These are phyloP conservation scores for Margaritispora aquatica DNA, from an alignment of 495 filamentous ascomycete species.

Conservation along the genomic window DNA sequence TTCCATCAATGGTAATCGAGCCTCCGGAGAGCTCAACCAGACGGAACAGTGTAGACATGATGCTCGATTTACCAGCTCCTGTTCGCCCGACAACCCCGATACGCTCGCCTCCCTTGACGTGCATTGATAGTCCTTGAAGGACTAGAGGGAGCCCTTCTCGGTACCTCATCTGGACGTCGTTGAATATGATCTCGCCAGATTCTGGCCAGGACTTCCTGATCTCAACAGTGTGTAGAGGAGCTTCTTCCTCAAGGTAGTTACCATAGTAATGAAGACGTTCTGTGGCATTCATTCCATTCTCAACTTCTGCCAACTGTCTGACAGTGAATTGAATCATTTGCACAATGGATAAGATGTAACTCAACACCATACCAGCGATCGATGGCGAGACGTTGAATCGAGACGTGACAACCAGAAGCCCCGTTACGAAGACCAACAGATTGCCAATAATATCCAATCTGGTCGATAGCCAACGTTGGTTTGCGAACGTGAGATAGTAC, in stretches of 20 bases:
- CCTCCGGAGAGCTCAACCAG: constrained; percentile 79
- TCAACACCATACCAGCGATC: constrained; percentile 80
- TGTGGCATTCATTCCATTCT: constrained; percentile 96
- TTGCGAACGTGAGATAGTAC: constrained; percentile 89
- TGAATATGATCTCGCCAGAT: constrained; percentile 76
- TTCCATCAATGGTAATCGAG: constrained; percentile 83
- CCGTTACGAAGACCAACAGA: constrained; percentile 74
- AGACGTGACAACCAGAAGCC: constrained; percentile 88
- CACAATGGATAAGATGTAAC: constrained; percentile 90
- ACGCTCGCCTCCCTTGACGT: constrained; percentile 75
- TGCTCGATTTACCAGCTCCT: constrained; percentile 88
- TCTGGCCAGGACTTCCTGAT: constrained; percentile 74
- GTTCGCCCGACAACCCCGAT: constrained; percentile 93
- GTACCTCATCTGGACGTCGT: constrained; percentile 88
- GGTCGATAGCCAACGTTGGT: constrained; percentile 85
- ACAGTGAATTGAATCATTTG: constrained; percentile 96
- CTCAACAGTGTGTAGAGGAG: constrained; percentile 64
- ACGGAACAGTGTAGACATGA: constrained; percentile 91
- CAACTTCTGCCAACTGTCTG: constrained; percentile 89
- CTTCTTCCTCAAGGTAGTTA: constrained; percentile 79
- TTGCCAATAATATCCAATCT: constrained; percentile 82
- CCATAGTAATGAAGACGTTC: constrained; percentile 94
- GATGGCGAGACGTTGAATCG: constrained; percentile 82
- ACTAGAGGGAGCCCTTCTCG: constrained; percentile 76
- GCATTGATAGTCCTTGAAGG: constrained; percentile 69